Conservation (phyloP, 768 basidiomycete species). For the Lenzites betulinus region DNA sequence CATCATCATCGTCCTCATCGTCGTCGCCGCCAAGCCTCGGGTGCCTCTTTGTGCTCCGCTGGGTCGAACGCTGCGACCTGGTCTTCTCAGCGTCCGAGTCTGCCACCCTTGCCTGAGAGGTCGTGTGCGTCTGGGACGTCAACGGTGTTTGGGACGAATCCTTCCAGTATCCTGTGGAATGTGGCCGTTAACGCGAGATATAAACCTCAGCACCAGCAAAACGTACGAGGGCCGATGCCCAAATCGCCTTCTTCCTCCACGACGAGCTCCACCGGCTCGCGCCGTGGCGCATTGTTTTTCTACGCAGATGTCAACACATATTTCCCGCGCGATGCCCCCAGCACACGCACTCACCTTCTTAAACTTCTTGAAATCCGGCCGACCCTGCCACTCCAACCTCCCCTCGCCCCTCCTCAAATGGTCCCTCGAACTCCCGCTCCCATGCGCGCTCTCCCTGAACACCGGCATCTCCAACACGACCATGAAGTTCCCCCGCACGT, state of each 20-base stretch:
- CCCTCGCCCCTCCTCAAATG: constrained; percentile 24
- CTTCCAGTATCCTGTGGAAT: constrained; percentile 59
- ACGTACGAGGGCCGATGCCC: constrained; percentile 54
- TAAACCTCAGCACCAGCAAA: not conserved
- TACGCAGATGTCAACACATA: constrained; percentile 33
- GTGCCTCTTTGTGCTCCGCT: constrained; percentile 12
- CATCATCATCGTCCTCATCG: constrained; percentile 44
- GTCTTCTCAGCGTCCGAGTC: constrained; percentile 23
- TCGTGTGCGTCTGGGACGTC: not conserved
- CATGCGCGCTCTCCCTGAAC: constrained; percentile 35
- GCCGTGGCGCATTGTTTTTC: constrained; percentile 32
- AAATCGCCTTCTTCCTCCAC: constrained; percentile 53
- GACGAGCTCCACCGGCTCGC: constrained; percentile 52
- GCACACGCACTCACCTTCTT: constrained; percentile 52
- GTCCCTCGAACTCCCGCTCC: constrained; percentile 1
- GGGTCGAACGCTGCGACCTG: constrained; percentile 7
- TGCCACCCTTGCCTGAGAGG: constrained; percentile 3
- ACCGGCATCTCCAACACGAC: constrained; percentile 69
- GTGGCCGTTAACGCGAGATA: not conserved
- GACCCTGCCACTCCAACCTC: constrained; percentile 47
- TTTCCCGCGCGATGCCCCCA: not conserved
- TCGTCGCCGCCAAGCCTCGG: constrained; percentile 34
- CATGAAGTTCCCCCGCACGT: constrained; percentile 78
- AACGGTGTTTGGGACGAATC: constrained; percentile 27
- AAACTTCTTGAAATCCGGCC: constrained; percentile 78